Base-by-base conservation (phyloP, 345 rosid genomes). In the Arabidopsis thaliana region DNA sequence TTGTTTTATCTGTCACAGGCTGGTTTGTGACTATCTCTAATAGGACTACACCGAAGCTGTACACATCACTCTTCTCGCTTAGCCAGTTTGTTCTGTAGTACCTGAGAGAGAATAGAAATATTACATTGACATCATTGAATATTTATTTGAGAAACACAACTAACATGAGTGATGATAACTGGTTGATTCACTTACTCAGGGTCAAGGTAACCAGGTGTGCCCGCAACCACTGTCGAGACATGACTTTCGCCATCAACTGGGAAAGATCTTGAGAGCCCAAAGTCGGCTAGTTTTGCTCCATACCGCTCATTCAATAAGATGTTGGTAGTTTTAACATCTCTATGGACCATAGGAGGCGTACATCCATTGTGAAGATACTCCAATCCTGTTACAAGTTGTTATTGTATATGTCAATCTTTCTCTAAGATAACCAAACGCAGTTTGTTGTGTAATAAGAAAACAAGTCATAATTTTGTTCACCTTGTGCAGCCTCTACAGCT, bases 301-400 rank as follows among this genome's bases (percentile, higher is more conserved):
- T 70, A 45, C 16, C 53, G 67, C 5, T 85, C 86, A 34, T 80
- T 67, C 36, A 88, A 34, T 8, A 86, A 69, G 22, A 88, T 88
- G 79, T 88, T 86, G 2, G 85, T 59, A 0, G 83, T 7, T 53
- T 84, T 85, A 48, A 87, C 75, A 73, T 85, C 85, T 76, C 87
- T 83, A 28, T 84, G 93, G 1, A 88, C 72, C 44, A 86, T 74
- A 0, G 86, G 76, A 25, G 93, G 93, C 30, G 61, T 83, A 72
- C 84, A 75, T 16, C 88, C 87, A 62, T 75, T 64, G 44, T 88
- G 93, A 9, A 88, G 69, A 52, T 86, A 88, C 36, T 86, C 87
- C 72, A 85, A 38, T 59, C 89, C 93, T 86, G 71, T 64, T 36
- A n/a, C 24, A 25, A 25, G 24, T 10, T 0, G 7, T 30, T 51